Evolutionary conservation across 805 yeast species (phyloP).

Genomic region (Isabelozyma rhagii): DNA sequence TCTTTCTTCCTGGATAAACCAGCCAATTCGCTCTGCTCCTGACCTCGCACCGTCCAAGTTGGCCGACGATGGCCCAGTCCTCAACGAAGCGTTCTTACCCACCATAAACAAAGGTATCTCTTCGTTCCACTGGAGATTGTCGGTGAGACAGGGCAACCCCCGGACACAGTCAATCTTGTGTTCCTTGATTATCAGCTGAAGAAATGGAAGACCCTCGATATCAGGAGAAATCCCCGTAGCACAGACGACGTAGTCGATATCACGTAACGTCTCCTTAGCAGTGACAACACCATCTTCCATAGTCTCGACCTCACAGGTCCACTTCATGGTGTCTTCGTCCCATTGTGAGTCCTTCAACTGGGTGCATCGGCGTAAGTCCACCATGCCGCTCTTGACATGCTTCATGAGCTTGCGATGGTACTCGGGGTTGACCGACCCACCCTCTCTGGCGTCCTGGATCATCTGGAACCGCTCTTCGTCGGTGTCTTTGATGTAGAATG

Average conservation of each 20-base stretch:
- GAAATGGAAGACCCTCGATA: slow-evolving; percentile 23
- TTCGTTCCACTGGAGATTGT: slow-evolving; percentile 40
- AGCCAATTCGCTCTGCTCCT: slow-evolving; percentile 45
- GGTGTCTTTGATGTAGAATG: slow-evolving; percentile 40
- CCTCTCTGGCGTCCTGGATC: slow-evolving; percentile 41
- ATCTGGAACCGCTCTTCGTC: slow-evolving; percentile 40
- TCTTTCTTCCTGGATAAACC: slow-evolving; percentile 25
- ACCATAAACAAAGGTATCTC: slow-evolving; percentile 38
- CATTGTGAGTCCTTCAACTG: slow-evolving; percentile 21
- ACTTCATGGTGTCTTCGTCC: slow-evolving; percentile 18
- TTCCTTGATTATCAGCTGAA: slow-evolving; percentile 21
- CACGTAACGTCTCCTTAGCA: not conserved
- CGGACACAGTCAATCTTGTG: slow-evolving; percentile 28
- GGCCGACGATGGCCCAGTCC: slow-evolving; percentile 45
- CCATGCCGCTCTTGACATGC: slow-evolving; percentile 26
- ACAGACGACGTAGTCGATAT: slow-evolving; percentile 34
- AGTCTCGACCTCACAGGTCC: slow-evolving; percentile 15
- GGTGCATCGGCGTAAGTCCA: slow-evolving; percentile 26
- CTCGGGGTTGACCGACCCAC: slow-evolving; percentile 46
- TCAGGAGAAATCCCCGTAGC: slow-evolving; percentile 41
- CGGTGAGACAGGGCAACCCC: slow-evolving; percentile 44
- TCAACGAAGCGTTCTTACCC: slow-evolving; percentile 41
- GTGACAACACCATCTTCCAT: slow-evolving; percentile 4
- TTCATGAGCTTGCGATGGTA: slow-evolving; percentile 29
- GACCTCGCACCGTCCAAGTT: slow-evolving; percentile 45